Conservation (phyloP, 306 rosid genomes). For the Trifolium dubium region DNA sequence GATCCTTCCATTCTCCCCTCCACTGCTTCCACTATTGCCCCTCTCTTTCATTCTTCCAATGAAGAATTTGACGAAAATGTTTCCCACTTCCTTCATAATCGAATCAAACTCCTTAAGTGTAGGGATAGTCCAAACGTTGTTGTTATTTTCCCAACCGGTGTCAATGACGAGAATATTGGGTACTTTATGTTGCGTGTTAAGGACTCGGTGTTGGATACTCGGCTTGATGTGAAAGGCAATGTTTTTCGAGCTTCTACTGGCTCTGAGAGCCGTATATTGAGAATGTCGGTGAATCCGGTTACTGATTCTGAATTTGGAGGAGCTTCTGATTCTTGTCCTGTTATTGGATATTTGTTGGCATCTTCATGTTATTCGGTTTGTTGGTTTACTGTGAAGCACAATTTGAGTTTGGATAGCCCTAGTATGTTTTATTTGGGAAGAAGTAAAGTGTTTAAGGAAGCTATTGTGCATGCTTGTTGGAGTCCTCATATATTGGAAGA, state of each 20-base stretch:
- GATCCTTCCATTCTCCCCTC: constrained; percentile 60
- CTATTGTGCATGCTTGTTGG: constrained; percentile 70
- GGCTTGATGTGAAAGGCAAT: constrained; percentile 16
- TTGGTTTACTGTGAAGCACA: constrained; percentile 53
- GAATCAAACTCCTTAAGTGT: constrained; percentile 51
- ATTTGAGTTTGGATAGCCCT: constrained; percentile 38
- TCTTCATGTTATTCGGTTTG: constrained; percentile 56
- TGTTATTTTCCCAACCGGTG: constrained; percentile 65
- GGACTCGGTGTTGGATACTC: constrained; percentile 31
- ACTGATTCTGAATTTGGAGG: neutral
- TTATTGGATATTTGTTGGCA: constrained; percentile 60
- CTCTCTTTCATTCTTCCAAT: constrained; percentile 36
- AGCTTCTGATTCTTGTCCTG: constrained; percentile 36
- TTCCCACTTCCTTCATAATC: constrained; percentile 47
- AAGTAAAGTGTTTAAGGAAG: constrained; percentile 52
- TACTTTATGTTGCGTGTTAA: constrained; percentile 43
- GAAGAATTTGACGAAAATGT: constrained; percentile 16
- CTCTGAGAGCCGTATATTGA: constrained; percentile 42
- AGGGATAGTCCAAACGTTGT: constrained; percentile 33
- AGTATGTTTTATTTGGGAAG: constrained; percentile 48
- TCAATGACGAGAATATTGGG: constrained; percentile 56
- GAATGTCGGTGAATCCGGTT: constrained; percentile 50
- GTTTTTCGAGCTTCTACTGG: constrained; percentile 42
- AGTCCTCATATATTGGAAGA: constrained; percentile 63
- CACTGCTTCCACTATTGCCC: constrained; percentile 52